These are phyloP conservation scores for Salix caprea DNA, from an alignment of 345 rosid species.

Conservation along the genomic window DNA sequence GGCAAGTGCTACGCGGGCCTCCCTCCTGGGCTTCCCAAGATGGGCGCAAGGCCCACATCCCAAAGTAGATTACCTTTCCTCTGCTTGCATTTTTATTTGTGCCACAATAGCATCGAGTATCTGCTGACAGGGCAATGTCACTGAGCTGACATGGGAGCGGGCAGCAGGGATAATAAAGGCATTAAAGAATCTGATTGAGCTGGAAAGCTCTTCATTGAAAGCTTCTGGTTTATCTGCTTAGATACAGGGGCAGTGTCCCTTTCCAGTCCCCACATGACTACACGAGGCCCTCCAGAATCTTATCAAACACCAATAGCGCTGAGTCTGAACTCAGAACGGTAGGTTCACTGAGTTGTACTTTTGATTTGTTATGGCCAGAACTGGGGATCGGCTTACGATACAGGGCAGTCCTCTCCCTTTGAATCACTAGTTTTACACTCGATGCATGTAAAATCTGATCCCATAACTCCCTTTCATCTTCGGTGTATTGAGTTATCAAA, in stretches of 20 bases:
- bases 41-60: not conserved
- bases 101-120: not conserved
- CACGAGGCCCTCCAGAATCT: not conserved
- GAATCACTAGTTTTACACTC: no score
- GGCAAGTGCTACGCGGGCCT: not conserved
- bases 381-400: no score
- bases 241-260: not conserved
- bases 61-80: not conserved
- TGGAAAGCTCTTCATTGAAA: not conserved
- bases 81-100: not conserved
- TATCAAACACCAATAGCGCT: not conserved
- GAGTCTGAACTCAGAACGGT: not conserved
- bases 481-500: no score
- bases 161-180: not conserved
- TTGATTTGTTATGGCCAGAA: no score
- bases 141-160: not conserved
- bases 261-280: constrained; percentile 3
- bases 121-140: not conserved
- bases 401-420: no score
- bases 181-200: not conserved
- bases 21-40: not conserved
- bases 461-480: no score
- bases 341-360: not conserved
- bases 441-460: no score
- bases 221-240: not conserved